Evolutionary conservation across 1,139 yeast species (phyloP), one percentile per base, ranked within the genome.

Genomic region (Ogataea hybrid): DNA sequence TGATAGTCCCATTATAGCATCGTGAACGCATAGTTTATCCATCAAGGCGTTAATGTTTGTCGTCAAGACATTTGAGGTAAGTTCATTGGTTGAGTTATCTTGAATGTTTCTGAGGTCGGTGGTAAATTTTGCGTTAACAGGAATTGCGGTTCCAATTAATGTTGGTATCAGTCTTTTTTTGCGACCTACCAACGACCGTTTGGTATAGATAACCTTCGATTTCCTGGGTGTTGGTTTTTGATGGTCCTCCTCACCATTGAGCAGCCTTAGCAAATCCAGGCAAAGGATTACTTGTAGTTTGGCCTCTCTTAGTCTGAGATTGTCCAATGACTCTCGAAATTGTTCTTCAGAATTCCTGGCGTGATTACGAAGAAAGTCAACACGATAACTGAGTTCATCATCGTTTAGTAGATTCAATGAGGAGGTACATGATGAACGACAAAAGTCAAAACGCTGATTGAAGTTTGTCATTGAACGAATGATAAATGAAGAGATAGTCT

Each of bases 121-220:
- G 22, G 58, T 58, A 46, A 58, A 58, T 11, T 49, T 50, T 3
- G 46, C 28, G 28, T 36, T 42, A 16, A 49, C 27, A 1, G 63
- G 57, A 10, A 58, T 41, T 2, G 49, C 58, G 0, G 62, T 57
- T 4, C 65, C 65, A 16, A 59, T 43, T 8, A 62, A 40, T 0
- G 65, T 61, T 3, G 65, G 64, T 5, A 61, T 52, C 6, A 60
- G 43, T 21, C 62, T 41, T 36, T 56, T 57, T 35, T 56, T 58
- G 6, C 56, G 48, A 3, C 62, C 62, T 6, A 58, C 58, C 4
- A 58, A 37, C 9, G 34, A 21, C 17, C 35, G 46, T 28, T 33
- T 3, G 18, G 12, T 23, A 32, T 35, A 14, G 29, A 25, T 6
- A n/a, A 9, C 6, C 32, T 16, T 9, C 29, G 33, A 10, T 15